Evolutionary conservation across 1,284 basidiomycete genomes (phyloP), one percentile per base, ranked within the genome.

Genomic region (Laetiporus sulphureus): DNA sequence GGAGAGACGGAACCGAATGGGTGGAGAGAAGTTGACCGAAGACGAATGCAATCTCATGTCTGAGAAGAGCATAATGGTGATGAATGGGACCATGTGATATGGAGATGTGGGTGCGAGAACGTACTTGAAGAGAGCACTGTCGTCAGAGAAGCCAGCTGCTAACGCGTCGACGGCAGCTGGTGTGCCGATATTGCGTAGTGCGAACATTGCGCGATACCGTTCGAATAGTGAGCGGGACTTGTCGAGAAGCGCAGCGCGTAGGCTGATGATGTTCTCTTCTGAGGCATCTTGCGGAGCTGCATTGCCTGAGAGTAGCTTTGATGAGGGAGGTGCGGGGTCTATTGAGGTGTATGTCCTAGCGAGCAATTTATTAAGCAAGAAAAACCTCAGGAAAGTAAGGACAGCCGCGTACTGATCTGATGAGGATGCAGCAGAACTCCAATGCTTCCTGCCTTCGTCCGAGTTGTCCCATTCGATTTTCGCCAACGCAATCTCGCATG

Each of bases 141-240:
- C 77, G 53, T 98, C 91, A 15, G 69, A 62, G 61, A 99, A 94
- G 0, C 94, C 95, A 29, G 80, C 78, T 0, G 93, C 91, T 13
- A 99, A 82, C 2, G 94, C 93, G 49, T 91, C 79, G 10, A 99
- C 87, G 0, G 95, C 94, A 8, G 68, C 69, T 5, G 77, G 66
- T 0, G 84, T 83, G 21, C 90, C 90, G 37, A 91, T 86, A 63
- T 97, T 94, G 21, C 96, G 81, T 35, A 99, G 74, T 0, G 91
- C 88, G 60, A 99, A 99, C 96, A 99, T 99, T 32, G 96, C 95
- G 12, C 96, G 81, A 62, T 99, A 99, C 27, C 96, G 81, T 53
- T 93, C 83, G 57, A 99, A 99, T 0, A 99, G 77, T 0, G 90
- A 75, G 1, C 86, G 66, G 4, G 65, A 64, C 2, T 68, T 73